These are phyloP conservation scores for Hypoxylon subgilvum DNA, from an alignment of 495 filamentous ascomycete species.

Conservation along the genomic window DNA sequence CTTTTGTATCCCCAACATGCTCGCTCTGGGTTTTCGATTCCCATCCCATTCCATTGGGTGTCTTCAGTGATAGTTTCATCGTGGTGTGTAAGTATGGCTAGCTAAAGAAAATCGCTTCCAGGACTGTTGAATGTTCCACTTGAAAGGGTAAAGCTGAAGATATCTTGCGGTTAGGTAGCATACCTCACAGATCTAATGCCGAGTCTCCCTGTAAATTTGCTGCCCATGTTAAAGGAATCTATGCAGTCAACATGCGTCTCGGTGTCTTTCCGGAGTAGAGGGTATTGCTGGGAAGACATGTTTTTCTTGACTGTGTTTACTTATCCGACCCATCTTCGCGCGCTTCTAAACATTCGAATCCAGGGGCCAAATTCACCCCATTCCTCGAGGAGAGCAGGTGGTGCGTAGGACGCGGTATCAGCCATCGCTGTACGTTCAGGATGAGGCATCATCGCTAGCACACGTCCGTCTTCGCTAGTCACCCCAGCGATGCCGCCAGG, in stretches of 20 bases:
- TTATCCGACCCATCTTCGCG: conserved; percentile 82
- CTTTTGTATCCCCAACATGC: not conserved
- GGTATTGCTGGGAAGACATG: not conserved
- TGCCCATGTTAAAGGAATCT: not conserved
- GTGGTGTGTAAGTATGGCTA: not conserved
- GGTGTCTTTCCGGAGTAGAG: not conserved
- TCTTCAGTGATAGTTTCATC: not conserved
- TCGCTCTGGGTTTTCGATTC: not conserved
- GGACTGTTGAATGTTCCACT: not conserved
- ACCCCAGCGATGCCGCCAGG: conserved; percentile 86
- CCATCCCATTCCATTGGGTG: no score
- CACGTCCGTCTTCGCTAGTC: conserved; percentile 78
- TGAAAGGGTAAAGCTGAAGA: no score
- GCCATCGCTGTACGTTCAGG: conserved; percentile 89
- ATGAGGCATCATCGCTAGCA: conserved; percentile 95
- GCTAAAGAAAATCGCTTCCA: not conserved
- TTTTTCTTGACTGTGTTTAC: not conserved
- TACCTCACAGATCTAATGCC: not conserved
- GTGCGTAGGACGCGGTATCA: conserved; percentile 79
- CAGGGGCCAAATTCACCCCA: conserved; percentile 92
- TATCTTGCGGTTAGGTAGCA: no score
- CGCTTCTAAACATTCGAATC: conserved; percentile 79
- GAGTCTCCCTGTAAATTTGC: conserved; percentile 2
- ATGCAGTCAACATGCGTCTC: not conserved
- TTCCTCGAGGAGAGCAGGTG: conserved; percentile 64